phyloP scores from a whole-genome alignment of 177 flowering plant genomes.

The Vitis hybrid region DNA sequence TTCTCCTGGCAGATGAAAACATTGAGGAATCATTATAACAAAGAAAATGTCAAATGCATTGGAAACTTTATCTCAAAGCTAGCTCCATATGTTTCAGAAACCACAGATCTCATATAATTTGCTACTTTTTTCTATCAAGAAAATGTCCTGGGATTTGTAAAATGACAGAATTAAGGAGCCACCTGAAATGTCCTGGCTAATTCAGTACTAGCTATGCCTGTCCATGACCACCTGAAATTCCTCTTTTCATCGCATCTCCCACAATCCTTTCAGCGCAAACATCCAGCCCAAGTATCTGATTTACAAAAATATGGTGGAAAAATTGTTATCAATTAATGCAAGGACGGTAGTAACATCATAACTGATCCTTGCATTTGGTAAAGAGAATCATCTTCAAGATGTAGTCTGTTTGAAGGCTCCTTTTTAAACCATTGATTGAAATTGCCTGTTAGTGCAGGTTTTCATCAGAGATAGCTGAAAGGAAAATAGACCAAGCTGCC shows the following conservation, averaged over 20 bases:
- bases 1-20: slow-evolving; percentile 41
- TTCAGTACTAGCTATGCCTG: slow-evolving; percentile 45
- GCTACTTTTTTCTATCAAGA: too few species aligned
- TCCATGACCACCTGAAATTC: slow-evolving; percentile 70
- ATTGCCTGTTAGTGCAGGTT: slow-evolving; percentile 19
- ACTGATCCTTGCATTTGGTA: background rate
- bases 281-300: slow-evolving; percentile 62
- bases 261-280: slow-evolving; percentile 55
- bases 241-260: slow-evolving; percentile 66
- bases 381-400: slow-evolving; percentile 24
- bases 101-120: background rate
- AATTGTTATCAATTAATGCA: background rate
- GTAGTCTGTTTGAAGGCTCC: slow-evolving; percentile 31
- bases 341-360: too few species aligned
- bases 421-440: slow-evolving; percentile 24
- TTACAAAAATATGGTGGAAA: slow-evolving; percentile 3
- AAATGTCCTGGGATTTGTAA: too few species aligned
- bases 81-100: background rate
- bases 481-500: background rate
- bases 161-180: too few species aligned
- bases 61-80: background rate
- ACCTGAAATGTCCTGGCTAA: background rate
- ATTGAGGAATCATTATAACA: background rate
- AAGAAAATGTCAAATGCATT: too few species aligned
- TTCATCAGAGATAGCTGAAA: background rate